Evolutionary conservation across 2,329 filamentous ascomycete genomes (phyloP), one percentile per base, ranked within the genome.

Genomic region (Corniculantispora saksenae): DNA sequence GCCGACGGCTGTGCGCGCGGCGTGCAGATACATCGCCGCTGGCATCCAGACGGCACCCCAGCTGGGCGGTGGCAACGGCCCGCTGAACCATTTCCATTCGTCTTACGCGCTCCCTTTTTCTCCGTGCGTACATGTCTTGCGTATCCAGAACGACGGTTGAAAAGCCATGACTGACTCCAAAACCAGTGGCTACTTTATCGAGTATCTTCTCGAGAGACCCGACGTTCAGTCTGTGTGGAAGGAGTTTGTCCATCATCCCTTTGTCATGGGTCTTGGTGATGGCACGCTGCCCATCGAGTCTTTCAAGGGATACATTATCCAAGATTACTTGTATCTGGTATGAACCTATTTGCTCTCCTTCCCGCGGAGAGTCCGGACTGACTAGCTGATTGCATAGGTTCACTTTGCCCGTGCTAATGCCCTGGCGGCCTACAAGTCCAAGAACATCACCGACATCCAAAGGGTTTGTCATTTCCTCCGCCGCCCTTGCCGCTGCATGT

Each of bases 251-350:
- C 83, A 93, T 69, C 94, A 98, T 73, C 86, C 89, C 0, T 98
- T 98, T 72, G 91, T 97, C 50, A 82, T 89, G 72, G 86, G 85
- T 17, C 82, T 98, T 73, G 93, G 91, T 0, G 83, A 90, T 66
- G 93, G 93, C 0, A 90, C 86, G 9, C 80, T 98, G 23, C 90
- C 91, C 0, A 70, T 90, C 1, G 86, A 91, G 51, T 89, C 88
- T 0, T 98, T 97, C 82, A 95, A 93, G 76, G 85, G 90, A 47
- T 98, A 97, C 74, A 86, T 98, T 64, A 84, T 95, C 12, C 94
- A 98, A 72, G 94, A 98, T 72, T 97, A 97, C 72, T 82, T 97
- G 5, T 98, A 95, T 73, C 80, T 97, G 51, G 91, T 95, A 71
- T 50, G 83, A 73, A 19, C 21, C 13, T 40, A 38, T 19, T 23